Conservation (phyloP, 2,329 filamentous ascomycete genomes). For the Fusarium napiforme region DNA sequence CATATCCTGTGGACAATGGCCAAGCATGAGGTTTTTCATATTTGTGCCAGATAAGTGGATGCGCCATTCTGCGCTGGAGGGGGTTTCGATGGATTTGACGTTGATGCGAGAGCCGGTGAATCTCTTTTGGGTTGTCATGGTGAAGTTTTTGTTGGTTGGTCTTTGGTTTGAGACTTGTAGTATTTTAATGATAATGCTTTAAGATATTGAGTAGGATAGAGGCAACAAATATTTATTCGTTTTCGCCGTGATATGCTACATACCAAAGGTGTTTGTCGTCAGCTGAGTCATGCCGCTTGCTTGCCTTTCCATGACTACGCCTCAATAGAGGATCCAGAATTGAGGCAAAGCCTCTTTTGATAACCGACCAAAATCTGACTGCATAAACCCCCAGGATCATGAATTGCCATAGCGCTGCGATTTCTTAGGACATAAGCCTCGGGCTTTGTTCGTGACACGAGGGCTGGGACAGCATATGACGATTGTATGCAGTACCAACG, state of each 20-base stretch:
- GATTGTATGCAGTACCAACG: neutral
- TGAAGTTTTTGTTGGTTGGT: neutral
- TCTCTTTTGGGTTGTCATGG: neutral
- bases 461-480: fast-evolving
- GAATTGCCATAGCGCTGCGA: too few species aligned
- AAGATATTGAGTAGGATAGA: neutral
- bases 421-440: too few species aligned
- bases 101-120: neutral
- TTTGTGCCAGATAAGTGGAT: constrained; percentile 14
- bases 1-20: constrained; percentile 13
- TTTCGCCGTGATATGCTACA: neutral
- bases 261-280: neutral
- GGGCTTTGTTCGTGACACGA: too few species aligned
- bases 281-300: neutral
- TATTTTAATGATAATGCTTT: neutral
- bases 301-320: neutral
- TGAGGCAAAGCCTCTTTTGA: neutral
- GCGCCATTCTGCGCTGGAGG: constrained; percentile 10
- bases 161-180: neutral
- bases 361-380: neutral
- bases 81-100: neutral
- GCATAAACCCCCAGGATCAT: neutral
- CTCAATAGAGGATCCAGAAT: neutral
- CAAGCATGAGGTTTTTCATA: constrained; percentile 27
- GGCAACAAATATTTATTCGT: neutral